Base-by-base conservation (phyloP, 1,284 basidiomycete genomes). In the Leccinum pallidistipes region DNA sequence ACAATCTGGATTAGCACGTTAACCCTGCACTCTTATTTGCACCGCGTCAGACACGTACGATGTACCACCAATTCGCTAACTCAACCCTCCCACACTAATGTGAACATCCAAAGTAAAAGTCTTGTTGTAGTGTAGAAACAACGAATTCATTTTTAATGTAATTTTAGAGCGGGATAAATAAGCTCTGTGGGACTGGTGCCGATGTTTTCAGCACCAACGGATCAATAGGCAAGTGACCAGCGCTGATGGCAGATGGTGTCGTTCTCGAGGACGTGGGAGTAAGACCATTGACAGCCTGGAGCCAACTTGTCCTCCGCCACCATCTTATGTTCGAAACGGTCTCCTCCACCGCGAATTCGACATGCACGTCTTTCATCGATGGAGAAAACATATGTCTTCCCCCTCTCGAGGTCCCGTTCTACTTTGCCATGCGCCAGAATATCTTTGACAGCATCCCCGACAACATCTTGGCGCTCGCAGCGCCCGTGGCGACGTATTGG, bases 401-500 rank as follows among this genome's bases (percentile, higher is more conserved):
- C 24, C 50, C 64, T 6, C 62, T 74, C 45, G 10, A 71, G 16
- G 61, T 73, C 4, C 88, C 88, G 0, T 87, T 90, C 75, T 90
- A 94, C 77, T 86, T 87, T 68, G 76, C 81, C 3, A 72, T 80
- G 10, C 78, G 82, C 8, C 77, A 80, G 14, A 77, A 82, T 11
- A 72, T 95, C 59, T 60, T 93, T 8, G 76, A 85, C 9, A 79
- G 80, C 56, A 69, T 95, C 58, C 82, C 90, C 2, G 97, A 98
- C 80, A 82, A 88, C 62, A 70, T 85, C 65, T 78, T 96, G 47
- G 85, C 92, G 3, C 80, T 98, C 57, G 80, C 86, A 4, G 83
- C 87, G 0, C 96, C 97, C 2, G 72, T 98, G 62, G 61, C 91
- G 62, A 85, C 88, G n/a, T 98, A 99, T 80, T 99, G 97, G 97